A percentile compares a stretch with the other conserved stretches of the same genome.
Conservation (phyloP, 495 filamentous ascomycete species). For the Delitschia confertaspora region DNA sequence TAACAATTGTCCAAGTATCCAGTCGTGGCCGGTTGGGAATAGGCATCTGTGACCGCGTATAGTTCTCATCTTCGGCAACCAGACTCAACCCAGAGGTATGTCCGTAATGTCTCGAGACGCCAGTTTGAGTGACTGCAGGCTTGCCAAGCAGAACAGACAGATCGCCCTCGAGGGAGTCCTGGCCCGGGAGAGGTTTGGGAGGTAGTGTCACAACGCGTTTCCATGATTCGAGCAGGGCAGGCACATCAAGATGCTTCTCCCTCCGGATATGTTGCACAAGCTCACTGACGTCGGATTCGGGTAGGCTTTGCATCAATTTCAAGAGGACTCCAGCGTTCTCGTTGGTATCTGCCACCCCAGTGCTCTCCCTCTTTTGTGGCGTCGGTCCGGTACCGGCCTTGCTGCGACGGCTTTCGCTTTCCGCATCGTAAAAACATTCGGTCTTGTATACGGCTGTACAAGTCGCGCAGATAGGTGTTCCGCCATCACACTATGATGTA, state of each 20-base stretch:
- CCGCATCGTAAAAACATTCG: constrained; percentile 41
- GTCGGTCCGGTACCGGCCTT: no score
- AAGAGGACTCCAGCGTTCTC: constrained; percentile 38
- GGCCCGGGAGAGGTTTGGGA: constrained; percentile 7
- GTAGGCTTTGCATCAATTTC: constrained; percentile 35
- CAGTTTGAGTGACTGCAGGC: constrained; percentile 17
- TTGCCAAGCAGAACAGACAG: constrained; percentile 32
- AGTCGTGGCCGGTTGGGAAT: no score
- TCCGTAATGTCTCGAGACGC: constrained; percentile 19
- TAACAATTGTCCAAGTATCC: constrained; percentile 51
- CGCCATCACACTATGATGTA: constrained; percentile 42
- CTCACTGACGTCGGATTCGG: constrained; percentile 38
- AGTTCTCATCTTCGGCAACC: constrained; percentile 28
- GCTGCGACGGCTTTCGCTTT: constrained; percentile 38
- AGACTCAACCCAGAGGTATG: constrained; percentile 24
- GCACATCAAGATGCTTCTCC: constrained; percentile 29
- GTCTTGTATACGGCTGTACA: constrained; percentile 44
- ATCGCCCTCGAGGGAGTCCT: constrained; percentile 31
- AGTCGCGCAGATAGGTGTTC: constrained; percentile 41
- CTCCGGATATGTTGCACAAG: constrained; percentile 39
- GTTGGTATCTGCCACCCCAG: constrained; percentile 32
- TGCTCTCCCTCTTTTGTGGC: constrained; percentile 35
- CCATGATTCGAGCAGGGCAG: constrained; percentile 35
- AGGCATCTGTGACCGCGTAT: constrained; percentile 7
- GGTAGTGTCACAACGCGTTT: constrained; percentile 27